Evolutionary conservation across 495 filamentous ascomycete species (phyloP).

Genomic region (Neurospora sp.): DNA sequence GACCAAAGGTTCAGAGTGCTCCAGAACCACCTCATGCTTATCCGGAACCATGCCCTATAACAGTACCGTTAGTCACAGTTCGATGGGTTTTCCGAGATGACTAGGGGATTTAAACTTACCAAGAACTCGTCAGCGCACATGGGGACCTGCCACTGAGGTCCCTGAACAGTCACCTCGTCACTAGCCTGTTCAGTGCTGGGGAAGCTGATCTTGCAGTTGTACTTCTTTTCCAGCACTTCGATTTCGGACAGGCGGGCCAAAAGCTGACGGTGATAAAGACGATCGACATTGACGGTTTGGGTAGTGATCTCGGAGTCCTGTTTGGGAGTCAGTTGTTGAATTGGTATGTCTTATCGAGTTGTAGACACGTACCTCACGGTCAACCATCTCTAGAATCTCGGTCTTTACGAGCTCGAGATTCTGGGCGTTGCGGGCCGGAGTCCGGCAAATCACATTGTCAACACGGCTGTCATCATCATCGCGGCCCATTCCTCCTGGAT

Average conservation of each 20-base stretch:
- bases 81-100: background rate
- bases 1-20: slow-evolving; percentile 58
- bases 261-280: slow-evolving; percentile 88
- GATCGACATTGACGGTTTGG: slow-evolving; percentile 85
- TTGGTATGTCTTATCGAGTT: slow-evolving; percentile 1
- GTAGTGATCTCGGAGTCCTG: slow-evolving; percentile 92
- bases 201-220: slow-evolving; percentile 97
- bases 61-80: background rate
- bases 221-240: slow-evolving; percentile 92
- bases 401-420: slow-evolving; percentile 95
- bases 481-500: slow-evolving; percentile 57
- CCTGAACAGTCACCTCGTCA: slow-evolving; percentile 88
- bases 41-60: slow-evolving; percentile 87
- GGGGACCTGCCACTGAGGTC: slow-evolving; percentile 94
- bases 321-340: background rate
- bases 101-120: slow-evolving; percentile 35
- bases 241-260: slow-evolving; percentile 78
- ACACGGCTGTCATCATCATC: slow-evolving; percentile 97
- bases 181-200: slow-evolving; percentile 95
- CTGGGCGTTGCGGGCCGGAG: slow-evolving; percentile 91
- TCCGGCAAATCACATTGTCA: slow-evolving; percentile 98
- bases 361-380: slow-evolving; percentile 61
- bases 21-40: slow-evolving; percentile 80
- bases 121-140: slow-evolving; percentile 90
- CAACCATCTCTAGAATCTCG: slow-evolving; percentile 99